Base-by-base conservation (phyloP, 2,329 filamentous ascomycete genomes). In the Scytalidium sp. region DNA sequence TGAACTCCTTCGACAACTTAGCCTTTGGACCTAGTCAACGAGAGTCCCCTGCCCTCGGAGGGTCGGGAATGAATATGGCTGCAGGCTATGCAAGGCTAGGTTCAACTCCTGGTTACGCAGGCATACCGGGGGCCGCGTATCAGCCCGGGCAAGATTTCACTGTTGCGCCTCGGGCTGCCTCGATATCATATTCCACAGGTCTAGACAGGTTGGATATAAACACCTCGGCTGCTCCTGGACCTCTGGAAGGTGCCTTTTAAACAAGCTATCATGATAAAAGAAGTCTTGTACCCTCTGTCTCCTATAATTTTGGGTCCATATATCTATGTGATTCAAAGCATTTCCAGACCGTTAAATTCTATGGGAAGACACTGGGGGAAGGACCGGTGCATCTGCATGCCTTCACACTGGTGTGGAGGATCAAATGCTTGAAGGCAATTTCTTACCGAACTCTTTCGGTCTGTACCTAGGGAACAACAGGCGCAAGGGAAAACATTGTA, bases 71-170 rank as follows among this genome's bases (percentile, higher is more conserved):
- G 13, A n/a, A n/a, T 8, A 15, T 36, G 13, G 13, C 50, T 29
- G 43, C 53, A 10, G 27, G 22, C 19, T 50, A 47, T 41, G 43
- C 45, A 19, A 43, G 51, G 25, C 51, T 50, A 43, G 47, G 29
- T 15, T 44, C 50, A 7, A 52, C 25, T 20, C 25, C 45, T 23
- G 39, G 19, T 3, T 55, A 48, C 13, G 32, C 32, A 36, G 32
- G 11, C 32, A 36, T 36, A n/a, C 32, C 13, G 32, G 32, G 32
- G 4, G 32, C 32, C 5, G 32, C 32, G 11, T 36, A n/a, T 15
- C 32, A n/a, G 15, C 32, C n/a, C 5, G 32, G 32, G 13, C 32
- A 36, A n/a, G 32, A 36, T 36, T 36, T 36, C 32, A n/a, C 32
- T 15, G 32, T 36, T n/a, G 32, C 11, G 17, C 13, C 32, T n/a